Conservation (phyloP, 2,329 filamentous ascomycete genomes). For the Ilyonectria sp. region DNA sequence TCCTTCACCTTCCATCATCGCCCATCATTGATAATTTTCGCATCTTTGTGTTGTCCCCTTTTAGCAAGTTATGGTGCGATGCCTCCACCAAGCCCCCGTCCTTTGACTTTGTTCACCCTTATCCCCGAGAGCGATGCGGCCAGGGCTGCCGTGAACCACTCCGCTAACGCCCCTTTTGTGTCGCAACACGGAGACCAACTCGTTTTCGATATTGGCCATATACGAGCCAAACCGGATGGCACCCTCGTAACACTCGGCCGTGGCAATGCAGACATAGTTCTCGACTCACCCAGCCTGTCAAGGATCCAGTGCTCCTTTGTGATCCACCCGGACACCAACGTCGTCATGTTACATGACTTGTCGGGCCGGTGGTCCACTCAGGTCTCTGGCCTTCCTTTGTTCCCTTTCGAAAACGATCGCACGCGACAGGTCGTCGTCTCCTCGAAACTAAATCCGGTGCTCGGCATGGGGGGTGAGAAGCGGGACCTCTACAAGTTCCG, state of each 20-base stretch:
- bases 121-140: background rate
- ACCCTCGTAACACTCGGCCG: background rate
- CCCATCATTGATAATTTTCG: no score
- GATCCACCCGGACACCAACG: background rate
- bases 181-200: no score
- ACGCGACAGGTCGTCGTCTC: conserved; percentile 6
- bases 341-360: background rate
- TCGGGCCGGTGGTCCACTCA: background rate
- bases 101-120: no score
- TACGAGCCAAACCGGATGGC: background rate
- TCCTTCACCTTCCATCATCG: no score
- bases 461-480: background rate
- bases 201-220: background rate
- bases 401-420: background rate
- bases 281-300: background rate
- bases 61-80: no score
- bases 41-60: no score
- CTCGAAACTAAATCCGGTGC: background rate
- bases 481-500: background rate
- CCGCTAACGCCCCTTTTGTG: background rate
- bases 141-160: background rate
- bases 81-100: no score
- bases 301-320: conserved; percentile 6
- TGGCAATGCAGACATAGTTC: background rate
- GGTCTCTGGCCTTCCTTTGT: background rate